A percentile compares a stretch with the other conserved stretches of the same genome.
Evolutionary conservation across 371 early-diverging fungal species (phyloP).

Genomic region (Haplosporangium sp.): DNA sequence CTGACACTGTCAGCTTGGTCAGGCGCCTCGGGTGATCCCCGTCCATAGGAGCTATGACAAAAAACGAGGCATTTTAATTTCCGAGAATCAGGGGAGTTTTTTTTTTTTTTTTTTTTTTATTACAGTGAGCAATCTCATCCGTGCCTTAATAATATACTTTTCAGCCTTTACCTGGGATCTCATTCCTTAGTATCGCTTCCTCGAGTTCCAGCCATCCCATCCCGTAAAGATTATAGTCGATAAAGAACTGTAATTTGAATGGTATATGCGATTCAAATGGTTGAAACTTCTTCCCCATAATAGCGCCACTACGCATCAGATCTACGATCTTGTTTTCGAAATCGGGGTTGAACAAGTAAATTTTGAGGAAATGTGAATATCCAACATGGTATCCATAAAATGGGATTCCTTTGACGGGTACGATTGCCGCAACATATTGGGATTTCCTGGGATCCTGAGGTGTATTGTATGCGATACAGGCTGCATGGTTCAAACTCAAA

Average conservation of each 20-base stretch:
- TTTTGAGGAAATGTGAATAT: slow-evolving; percentile 80
- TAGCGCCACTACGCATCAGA: slow-evolving; percentile 78
- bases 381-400: slow-evolving; percentile 89
- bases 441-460: slow-evolving; percentile 51
- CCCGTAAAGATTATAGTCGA: slow-evolving; percentile 94
- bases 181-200: slow-evolving; percentile 49
- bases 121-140: background rate
- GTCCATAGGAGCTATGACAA: slow-evolving; percentile 1
- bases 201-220: slow-evolving; percentile 83
- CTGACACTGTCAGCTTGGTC: slow-evolving; percentile 27
- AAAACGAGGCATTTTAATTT: background rate
- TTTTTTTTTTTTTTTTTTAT: background rate
- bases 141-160: background rate
- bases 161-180: slow-evolving; percentile 47
- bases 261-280: slow-evolving; percentile 91
- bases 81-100: background rate
- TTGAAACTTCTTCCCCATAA: slow-evolving; percentile 74
- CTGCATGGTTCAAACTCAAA: slow-evolving; percentile 77
- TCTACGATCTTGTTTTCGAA: slow-evolving; percentile 67
- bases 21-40: slow-evolving; percentile 40
- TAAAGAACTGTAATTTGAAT: slow-evolving; percentile 90
- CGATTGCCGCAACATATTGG: slow-evolving; percentile 75
- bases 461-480: slow-evolving; percentile 61
- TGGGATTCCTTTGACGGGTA: slow-evolving; percentile 80
- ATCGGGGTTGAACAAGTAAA: slow-evolving; percentile 75